Evolutionary conservation across 2,329 filamentous ascomycete species (phyloP).

Genomic region (Teratosphaeria nubilosa): DNA sequence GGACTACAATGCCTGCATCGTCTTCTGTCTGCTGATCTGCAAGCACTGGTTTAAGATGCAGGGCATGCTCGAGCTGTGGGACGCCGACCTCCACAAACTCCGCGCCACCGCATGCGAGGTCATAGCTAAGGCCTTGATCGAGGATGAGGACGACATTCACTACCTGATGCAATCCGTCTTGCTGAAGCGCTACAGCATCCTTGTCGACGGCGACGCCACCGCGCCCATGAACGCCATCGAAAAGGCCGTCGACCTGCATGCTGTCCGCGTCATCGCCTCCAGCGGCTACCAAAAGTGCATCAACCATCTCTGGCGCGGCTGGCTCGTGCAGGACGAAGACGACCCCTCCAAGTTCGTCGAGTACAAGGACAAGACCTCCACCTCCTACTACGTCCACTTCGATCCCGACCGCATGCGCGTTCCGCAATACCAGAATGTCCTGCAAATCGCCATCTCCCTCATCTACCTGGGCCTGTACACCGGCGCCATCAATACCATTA

Average conservation of each 20-base stretch:
- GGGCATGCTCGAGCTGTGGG: slow-evolving; percentile 75
- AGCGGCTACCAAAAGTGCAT: slow-evolving; percentile 96
- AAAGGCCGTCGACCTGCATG: slow-evolving; percentile 85
- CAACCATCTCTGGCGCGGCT: slow-evolving; percentile 83
- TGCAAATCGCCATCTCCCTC: slow-evolving; percentile 76
- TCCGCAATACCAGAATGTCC: slow-evolving; percentile 82
- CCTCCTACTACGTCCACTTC: slow-evolving; percentile 68
- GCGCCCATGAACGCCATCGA: slow-evolving; percentile 80
- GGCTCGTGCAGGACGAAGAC: slow-evolving; percentile 91
- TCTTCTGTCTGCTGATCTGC: slow-evolving; percentile 70
- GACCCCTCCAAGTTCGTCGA: slow-evolving; percentile 84
- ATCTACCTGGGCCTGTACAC: slow-evolving; percentile 81
- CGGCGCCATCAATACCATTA: slow-evolving; percentile 81
- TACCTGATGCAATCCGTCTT: slow-evolving; percentile 75
- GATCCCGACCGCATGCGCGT: slow-evolving; percentile 91
- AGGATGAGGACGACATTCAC: slow-evolving; percentile 65
- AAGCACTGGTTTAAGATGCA: slow-evolving; percentile 72
- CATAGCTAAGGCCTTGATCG: slow-evolving; percentile 80
- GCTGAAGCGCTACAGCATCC: slow-evolving; percentile 77
- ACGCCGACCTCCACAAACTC: slow-evolving; percentile 71
- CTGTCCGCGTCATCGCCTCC: slow-evolving; percentile 76
- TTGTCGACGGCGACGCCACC: slow-evolving; percentile 61
- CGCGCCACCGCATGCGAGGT: slow-evolving; percentile 79
- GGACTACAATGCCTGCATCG: slow-evolving; percentile 67
- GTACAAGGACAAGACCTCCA: slow-evolving; percentile 73